Evolutionary conservation across 495 filamentous ascomycete species (phyloP), one percentile per base, ranked within the genome.

Genomic region (Neurospora sp.): DNA sequence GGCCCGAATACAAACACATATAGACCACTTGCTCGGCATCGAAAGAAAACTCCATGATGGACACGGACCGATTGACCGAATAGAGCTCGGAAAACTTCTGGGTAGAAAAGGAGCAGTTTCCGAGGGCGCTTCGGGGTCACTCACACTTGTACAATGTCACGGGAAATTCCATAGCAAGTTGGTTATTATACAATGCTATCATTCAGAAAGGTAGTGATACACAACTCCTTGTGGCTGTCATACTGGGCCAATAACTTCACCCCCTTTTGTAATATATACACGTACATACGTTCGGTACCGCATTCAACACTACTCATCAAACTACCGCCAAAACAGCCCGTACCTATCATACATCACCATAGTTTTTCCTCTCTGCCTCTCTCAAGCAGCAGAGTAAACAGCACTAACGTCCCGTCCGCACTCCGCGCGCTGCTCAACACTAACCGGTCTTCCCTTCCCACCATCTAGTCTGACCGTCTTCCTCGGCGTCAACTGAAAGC

Each of bases 391-490:
- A 37, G 86, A 87, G 76, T 94, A 99, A 17, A 98, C 91, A 17
- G 91, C 93, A 74, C 93, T 94, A 34, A 95, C 91, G 72, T 88
- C 88, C 72, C 92, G 87, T 34, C 96, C 96, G 82, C 95, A 98
- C 78, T 92, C 92, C 11, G 98, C 89, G 71, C 90, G 89, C 86
- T 98, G 96, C 82, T 97, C 94, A 75, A 97, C 85, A 70, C 84
- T 91, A 38, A 89, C 91, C 76, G 81, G 90, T 76, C 85, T 89
- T 62, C 92, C 90, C 71, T 82, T 90, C 75, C 90, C 87, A 17
- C 88, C 89, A 70, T 88, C 87, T 34, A 94, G 79, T 69, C 83
- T 88, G 37, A 91, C 90, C 79, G 85, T 92, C 78, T 90, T 89
- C 75, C 87, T 84, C 40, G 95, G 94, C 74, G 96, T 94, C 72